Evolutionary conservation across 2,329 filamentous ascomycete genomes (phyloP).

Genomic region (Beauveria sp.): DNA sequence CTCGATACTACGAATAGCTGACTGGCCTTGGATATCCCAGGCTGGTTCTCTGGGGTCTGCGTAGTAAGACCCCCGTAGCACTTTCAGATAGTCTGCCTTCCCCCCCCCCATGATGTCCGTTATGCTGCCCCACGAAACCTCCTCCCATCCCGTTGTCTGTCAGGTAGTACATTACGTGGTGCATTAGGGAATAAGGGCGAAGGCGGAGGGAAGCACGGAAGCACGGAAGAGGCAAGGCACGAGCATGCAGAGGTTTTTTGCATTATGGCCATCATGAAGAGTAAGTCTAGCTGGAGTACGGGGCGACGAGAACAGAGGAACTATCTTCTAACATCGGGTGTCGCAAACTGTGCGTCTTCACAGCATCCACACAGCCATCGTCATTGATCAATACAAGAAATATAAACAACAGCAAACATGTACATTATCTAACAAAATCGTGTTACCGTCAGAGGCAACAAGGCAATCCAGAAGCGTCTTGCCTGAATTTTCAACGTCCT

Average conservation of each 20-base stretch:
- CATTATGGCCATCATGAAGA: no score
- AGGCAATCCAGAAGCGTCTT: background rate
- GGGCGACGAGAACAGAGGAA: no score
- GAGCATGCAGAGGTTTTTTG: no score
- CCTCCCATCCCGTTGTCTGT: no score
- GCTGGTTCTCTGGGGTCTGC: background rate
- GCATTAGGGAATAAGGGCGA: no score
- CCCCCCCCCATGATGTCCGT: background rate
- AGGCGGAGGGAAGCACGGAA: no score
- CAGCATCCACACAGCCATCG: background rate
- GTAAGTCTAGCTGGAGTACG: no score
- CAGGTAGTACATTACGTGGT: no score
- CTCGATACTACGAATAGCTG: background rate
- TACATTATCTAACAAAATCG: slow-evolving; percentile 9
- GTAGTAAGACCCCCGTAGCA: background rate
- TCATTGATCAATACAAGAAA: background rate
- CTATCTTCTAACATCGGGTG: background rate
- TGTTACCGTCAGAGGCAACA: background rate
- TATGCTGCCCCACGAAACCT: no score
- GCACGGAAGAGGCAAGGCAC: no score
- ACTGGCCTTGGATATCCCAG: background rate
- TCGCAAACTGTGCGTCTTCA: background rate
- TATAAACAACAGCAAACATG: background rate
- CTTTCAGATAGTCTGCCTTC: background rate
- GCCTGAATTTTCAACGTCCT: background rate